Evolutionary conservation across 2,329 filamentous ascomycete species (phyloP).

Genomic region (Parasarocladium wereldwijsianum): DNA sequence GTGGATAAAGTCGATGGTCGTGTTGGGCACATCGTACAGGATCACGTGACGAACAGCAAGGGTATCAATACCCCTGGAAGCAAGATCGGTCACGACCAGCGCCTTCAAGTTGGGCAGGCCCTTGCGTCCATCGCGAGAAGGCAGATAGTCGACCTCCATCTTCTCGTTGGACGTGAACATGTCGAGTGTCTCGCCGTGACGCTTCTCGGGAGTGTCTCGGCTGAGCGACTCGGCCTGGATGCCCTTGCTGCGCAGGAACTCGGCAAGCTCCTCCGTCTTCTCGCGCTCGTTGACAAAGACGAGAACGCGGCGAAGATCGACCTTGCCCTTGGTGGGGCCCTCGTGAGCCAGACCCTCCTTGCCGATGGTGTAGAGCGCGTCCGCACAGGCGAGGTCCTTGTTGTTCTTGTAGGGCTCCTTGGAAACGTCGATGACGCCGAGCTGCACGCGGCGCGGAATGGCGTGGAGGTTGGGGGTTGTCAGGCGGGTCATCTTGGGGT

Average conservation of each 20-base stretch:
- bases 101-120: constrained; percentile 68
- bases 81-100: constrained; percentile 85
- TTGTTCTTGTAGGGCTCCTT: constrained; percentile 90
- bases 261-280: constrained; percentile 65
- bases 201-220: constrained; percentile 66
- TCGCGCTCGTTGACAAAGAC: constrained; percentile 97
- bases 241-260: constrained; percentile 69
- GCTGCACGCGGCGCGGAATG: constrained; percentile 84
- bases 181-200: constrained; percentile 62
- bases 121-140: constrained; percentile 17
- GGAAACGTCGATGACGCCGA: constrained; percentile 83
- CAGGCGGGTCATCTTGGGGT: constrained; percentile 67
- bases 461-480: constrained; percentile 94
- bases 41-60: constrained; percentile 82
- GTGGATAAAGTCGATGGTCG: constrained; percentile 96
- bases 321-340: constrained; percentile 34
- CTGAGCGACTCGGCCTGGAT: constrained; percentile 79
- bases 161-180: constrained; percentile 50
- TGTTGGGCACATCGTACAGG: constrained; percentile 94
- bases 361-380: constrained; percentile 87
- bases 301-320: constrained; percentile 70
- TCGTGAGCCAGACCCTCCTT: constrained; percentile 53
- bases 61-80: constrained; percentile 87
- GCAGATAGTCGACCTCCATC: constrained; percentile 14
- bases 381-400: constrained; percentile 83